Percentiles rank a stretch among this genome's conserved stretches.
phyloP scores from a whole-genome alignment of 768 basidiomycete species.

The Boletus insuetus region DNA sequence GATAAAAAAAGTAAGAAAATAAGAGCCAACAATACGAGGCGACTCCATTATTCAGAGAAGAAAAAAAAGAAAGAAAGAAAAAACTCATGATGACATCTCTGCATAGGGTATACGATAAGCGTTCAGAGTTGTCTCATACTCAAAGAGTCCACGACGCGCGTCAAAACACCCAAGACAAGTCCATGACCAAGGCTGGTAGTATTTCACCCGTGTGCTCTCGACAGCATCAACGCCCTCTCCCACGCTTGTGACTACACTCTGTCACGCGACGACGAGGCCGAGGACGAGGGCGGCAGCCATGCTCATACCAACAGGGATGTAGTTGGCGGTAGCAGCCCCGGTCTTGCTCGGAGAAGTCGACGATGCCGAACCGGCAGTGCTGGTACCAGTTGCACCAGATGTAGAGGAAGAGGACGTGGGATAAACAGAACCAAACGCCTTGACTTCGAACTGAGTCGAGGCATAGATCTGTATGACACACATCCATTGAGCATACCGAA shows the following conservation, averaged over 20 bases:
- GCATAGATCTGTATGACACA: constrained; percentile 49
- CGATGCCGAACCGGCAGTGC: constrained; percentile 14
- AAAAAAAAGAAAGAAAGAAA: background rate
- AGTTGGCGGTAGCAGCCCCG: constrained; percentile 15
- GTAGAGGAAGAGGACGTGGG: constrained; percentile 34
- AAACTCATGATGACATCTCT: constrained; percentile 4
- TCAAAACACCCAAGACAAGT: background rate
- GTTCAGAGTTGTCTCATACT: constrained; percentile 1
- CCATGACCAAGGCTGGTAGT: background rate
- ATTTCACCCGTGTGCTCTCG: background rate
- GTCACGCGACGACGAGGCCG: constrained; percentile 28
- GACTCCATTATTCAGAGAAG: background rate
- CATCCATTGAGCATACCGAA: background rate
- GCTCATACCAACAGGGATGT: constrained; percentile 28
- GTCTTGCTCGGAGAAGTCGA: constrained; percentile 15
- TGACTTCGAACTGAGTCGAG: constrained; percentile 59
- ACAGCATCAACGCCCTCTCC: background rate
- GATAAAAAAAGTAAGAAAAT: background rate
- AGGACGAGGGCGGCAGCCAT: constrained; percentile 28
- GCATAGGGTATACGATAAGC: constrained; percentile 17
- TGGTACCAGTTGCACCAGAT: constrained; percentile 18
- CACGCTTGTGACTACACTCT: background rate
- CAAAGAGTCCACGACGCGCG: background rate
- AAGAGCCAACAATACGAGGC: background rate
- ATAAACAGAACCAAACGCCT: constrained; percentile 52